Percentiles rank a stretch among this genome's conserved stretches.
Conservation (phyloP, 306 rosid genomes). For the Acacia crassicarpa region DNA sequence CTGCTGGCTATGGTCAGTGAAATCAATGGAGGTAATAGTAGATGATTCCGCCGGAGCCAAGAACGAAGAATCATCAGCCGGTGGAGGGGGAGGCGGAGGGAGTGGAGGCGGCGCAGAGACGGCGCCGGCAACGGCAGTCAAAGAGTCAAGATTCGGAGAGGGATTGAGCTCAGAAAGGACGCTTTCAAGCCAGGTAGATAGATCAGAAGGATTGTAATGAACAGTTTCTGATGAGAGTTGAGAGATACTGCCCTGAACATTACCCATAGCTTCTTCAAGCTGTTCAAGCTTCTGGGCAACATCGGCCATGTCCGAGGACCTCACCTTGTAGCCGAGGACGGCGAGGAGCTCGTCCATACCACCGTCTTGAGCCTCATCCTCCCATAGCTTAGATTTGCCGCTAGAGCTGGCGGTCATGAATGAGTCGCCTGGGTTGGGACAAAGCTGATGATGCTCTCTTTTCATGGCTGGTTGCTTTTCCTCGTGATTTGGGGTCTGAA, state of each 20-base stretch:
- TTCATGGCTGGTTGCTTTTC: conserved; percentile 46
- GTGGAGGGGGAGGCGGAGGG: background rate
- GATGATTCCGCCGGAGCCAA: conserved; percentile 57
- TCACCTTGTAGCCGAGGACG: conserved; percentile 82
- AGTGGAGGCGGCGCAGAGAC: background rate
- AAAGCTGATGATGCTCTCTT: conserved; percentile 52
- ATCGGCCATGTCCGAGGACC: conserved; percentile 77
- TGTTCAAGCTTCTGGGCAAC: conserved; percentile 83
- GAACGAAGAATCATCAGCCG: conserved; percentile 39
- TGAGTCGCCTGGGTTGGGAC: conserved; percentile 24
- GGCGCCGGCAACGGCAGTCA: conserved; percentile 23
- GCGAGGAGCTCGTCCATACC: conserved; percentile 88
- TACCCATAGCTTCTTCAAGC: conserved; percentile 77
- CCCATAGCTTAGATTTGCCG: conserved; percentile 64
- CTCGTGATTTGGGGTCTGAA: background rate
- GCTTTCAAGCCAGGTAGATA: conserved; percentile 67
- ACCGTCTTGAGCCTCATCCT: conserved; percentile 52
- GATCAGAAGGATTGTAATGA: conserved; percentile 85
- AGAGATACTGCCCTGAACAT: conserved; percentile 48
- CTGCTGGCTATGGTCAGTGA: conserved; percentile 28
- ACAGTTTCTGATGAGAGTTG: conserved; percentile 59
- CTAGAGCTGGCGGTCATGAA: conserved; percentile 36
- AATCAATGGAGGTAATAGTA: conserved; percentile 53
- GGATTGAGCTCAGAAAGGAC: conserved; percentile 67
- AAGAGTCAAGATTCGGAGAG: conserved; percentile 42